Evolutionary conservation across 2,329 filamentous ascomycete genomes (phyloP).

Genomic region (Amauroascus verrucosus): DNA sequence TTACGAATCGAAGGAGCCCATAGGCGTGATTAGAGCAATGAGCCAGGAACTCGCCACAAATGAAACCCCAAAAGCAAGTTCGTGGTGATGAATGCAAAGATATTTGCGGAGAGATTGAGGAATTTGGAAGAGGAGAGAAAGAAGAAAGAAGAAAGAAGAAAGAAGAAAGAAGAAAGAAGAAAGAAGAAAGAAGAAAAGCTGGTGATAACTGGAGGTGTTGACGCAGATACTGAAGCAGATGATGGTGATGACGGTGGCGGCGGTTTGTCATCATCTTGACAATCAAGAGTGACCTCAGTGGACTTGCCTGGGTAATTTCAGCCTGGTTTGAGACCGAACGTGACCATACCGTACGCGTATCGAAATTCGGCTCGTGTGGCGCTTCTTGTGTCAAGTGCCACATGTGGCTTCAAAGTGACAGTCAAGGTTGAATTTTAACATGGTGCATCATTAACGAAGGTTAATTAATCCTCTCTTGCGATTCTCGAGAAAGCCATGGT

Average conservation of each 20-base stretch:
- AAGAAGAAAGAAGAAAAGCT: not conserved
- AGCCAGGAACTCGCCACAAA: not conserved
- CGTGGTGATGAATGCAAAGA: too few species aligned
- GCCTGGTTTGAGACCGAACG: not conserved
- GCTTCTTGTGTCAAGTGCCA: not conserved
- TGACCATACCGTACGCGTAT: not conserved
- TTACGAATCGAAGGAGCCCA: not conserved
- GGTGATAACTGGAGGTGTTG: slow-evolving; percentile 3
- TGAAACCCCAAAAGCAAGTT: too few species aligned
- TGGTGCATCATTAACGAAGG: too few species aligned
- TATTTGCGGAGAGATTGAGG: not conserved
- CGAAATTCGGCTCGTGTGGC: not conserved
- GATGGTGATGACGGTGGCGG: not conserved
- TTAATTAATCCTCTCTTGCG: too few species aligned
- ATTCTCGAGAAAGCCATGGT: too few species aligned
- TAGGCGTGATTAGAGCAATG: not conserved
- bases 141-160: not conserved
- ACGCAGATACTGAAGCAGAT: not conserved
- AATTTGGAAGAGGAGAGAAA: not conserved
- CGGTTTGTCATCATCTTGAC: not conserved
- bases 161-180: not conserved
- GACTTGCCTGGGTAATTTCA: not conserved
- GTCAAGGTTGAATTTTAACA: too few species aligned
- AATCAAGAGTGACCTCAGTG: not conserved
- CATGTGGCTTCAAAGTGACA: not conserved